Evolutionary conservation across 805 yeast species (phyloP), one percentile per base, ranked within the genome.

Genomic region (Tetrapisispora pingtungensis): DNA sequence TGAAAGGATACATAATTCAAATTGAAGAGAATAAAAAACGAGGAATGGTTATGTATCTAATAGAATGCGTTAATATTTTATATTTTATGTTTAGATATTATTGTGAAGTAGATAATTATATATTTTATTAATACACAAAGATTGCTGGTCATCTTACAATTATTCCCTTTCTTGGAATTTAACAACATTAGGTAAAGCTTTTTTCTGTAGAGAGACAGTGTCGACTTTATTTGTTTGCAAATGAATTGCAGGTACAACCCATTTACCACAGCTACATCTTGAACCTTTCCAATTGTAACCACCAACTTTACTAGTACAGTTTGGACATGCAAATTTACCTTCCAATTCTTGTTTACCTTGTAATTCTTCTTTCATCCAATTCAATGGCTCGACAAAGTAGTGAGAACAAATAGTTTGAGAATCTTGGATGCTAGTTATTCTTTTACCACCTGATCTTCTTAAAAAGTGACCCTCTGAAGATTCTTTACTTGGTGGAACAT

Each of bases 231-330:
- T 82, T 26, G 80, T 70, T 61, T 81, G 88, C 44, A 93, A 63
- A 60, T 84, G 86, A 47, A 93, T 73, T 1, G 95, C 94, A 0
- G 98, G 98, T 10, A 86, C 75, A 72, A 90, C 81, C 98, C 98
- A 93, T 54, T 77, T 78, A 2, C 97, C 97, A 63, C 98, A 93
- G 46, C 93, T 78, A 62, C 98, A 93, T 54, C 95, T 69, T 1
- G 90, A 78, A 0, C 98, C 98, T 56, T 81, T 84, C 98, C 98
- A 93, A 49, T 81, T 78, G 61, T 88, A 93, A 0, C 86, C 88
- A 13, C 98, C 98, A 2, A 93, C 77, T 65, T 90, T 93, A 14
- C 84, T 71, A 5, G 69, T 68, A 67, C 98, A 93, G 56, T 81
- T 82, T 2, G 93, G 93, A 62, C 98, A 93, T 10, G 66, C 61